phyloP scores from a whole-genome alignment of 768 basidiomycete genomes.

The Heimioporus sp. region DNA sequence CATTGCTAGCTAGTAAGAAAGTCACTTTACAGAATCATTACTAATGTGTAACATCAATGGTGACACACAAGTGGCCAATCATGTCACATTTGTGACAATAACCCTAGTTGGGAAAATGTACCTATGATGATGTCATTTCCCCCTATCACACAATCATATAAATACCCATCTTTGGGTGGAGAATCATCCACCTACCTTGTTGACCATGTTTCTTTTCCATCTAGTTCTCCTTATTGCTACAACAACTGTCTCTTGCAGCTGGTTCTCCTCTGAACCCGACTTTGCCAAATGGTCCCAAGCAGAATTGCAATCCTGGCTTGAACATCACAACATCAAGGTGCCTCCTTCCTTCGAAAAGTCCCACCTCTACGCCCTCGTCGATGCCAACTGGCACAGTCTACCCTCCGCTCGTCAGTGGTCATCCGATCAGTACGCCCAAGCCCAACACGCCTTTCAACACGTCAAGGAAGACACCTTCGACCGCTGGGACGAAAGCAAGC shows the following conservation, averaged over 20 bases:
- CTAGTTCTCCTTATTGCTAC: constrained; percentile 30
- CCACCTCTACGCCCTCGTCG: constrained; percentile 49
- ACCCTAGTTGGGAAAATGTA: constrained; percentile 4
- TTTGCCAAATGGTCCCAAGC: constrained; percentile 57
- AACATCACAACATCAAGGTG: constrained; percentile 58
- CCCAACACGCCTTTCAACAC: constrained; percentile 61
- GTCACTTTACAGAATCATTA: not conserved
- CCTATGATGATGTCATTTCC: constrained; percentile 30
- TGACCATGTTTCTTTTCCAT: constrained; percentile 15
- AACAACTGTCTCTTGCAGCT: constrained; percentile 37
- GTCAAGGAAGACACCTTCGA: constrained; percentile 66
- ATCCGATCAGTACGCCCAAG: constrained; percentile 58
- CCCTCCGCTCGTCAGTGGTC: constrained; percentile 47
- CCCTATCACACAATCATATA: constrained; percentile 5
- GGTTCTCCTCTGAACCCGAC: constrained; percentile 46
- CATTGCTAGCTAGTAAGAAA: too few relatives aligned
- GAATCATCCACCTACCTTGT: too few relatives aligned
- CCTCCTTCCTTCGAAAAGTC: constrained; percentile 43
- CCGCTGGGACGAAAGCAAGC: constrained; percentile 78
- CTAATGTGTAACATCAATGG: not conserved
- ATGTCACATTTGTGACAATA: too few relatives aligned
- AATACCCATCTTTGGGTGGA: not conserved
- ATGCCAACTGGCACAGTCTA: constrained; percentile 53
- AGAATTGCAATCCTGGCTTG: constrained; percentile 68
- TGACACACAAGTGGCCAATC: not conserved